Percentiles rank a stretch among this genome's conserved stretches.
These are phyloP conservation scores for Plectosphaerella cucumerina DNA, from an alignment of 2,329 filamentous ascomycete species.

Conservation along the genomic window DNA sequence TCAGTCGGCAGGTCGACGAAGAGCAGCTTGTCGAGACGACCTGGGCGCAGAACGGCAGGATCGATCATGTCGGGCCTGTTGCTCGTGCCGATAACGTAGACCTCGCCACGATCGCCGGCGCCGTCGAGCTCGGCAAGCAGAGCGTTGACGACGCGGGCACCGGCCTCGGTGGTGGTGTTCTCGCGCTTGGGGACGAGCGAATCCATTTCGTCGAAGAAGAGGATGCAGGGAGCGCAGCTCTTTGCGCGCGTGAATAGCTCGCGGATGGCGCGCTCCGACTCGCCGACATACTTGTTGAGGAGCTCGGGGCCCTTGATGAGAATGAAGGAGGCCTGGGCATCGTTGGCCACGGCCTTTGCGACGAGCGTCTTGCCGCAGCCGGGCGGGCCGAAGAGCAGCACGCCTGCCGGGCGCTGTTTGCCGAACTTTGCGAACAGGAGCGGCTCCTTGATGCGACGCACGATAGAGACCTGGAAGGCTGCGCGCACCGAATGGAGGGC, in stretches of 20 bases:
- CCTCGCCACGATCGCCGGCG: conserved; percentile 71
- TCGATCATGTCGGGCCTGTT: conserved; percentile 97
- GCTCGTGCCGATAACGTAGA: conserved; percentile 92
- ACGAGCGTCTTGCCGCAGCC: conserved; percentile 96
- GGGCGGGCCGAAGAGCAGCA: conserved; percentile 93
- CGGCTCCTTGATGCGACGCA: conserved; percentile 82
- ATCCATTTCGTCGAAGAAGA: conserved; percentile 89
- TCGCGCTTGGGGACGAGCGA: conserved; percentile 84
- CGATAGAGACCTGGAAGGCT: conserved; percentile 79
- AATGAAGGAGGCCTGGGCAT: conserved; percentile 96
- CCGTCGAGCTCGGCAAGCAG: conserved; percentile 93
- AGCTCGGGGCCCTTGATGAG: conserved; percentile 95
- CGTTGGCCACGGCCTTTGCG: conserved; percentile 93
- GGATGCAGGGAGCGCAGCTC: conserved; percentile 82
- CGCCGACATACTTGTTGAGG: conserved; percentile 96
- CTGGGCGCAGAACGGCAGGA: conserved; percentile 87
- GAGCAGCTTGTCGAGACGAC: conserved; percentile 80
- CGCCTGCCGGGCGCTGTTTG: conserved; percentile 76
- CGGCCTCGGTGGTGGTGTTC: conserved; percentile 73
- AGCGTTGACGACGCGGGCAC: conserved; percentile 88
- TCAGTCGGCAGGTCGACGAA: conserved; percentile 83
- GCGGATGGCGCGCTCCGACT: conserved; percentile 88
- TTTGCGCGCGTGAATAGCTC: conserved; percentile 88
- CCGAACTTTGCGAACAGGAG: conserved; percentile 73
- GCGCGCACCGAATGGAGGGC: conserved; percentile 76